Base-by-base conservation (phyloP, 495 filamentous ascomycete genomes). In the Neurospora sp. region DNA sequence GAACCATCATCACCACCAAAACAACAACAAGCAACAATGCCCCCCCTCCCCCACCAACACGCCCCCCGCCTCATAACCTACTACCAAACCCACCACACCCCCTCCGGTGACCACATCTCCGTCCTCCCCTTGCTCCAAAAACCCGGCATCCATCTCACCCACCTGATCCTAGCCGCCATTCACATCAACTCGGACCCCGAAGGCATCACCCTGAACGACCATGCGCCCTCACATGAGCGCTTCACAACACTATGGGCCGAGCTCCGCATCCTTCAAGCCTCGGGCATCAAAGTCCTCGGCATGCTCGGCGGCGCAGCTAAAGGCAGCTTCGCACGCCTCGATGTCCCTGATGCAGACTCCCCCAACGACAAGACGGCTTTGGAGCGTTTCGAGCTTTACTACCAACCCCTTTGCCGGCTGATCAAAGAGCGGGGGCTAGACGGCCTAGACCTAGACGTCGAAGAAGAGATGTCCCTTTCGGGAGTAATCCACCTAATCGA, bases 301-400 rank as follows among this genome's bases (percentile, higher is more conserved):
- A 95, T 96, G 93, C 82, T 96, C 0, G 93, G 93, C 48, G 93
- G 93, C n/a, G 92, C 93, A 8, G 93, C 91, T 0, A 82, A 80
- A 69, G 93, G 93, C 27, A 86, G 86, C 14, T 96, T 86, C 80
- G 46, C 73, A n/a, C 85, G 86, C 0, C 87, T 94, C 1, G 92
- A 94, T 76, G 82, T 83, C 69, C 80, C 83, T 73, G 81, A 83
- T 14, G 1, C 70, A 1, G 27, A 65, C 18, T 46, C 42, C 9
- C 42, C 42, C 18, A 18, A 44, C 9, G 42, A 44, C 9, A 44
- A 44, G 42, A 44, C 42, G 18, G 42, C 42, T n/a, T 1, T n/a
- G 42, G 42, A n/a, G 3, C 42, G 81, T 7, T 94, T 95, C 74
- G 90, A 93, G 78, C 73, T 68, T 4, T 93, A 88, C 81, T 96